Base-by-base conservation (phyloP, 2,329 filamentous ascomycete species). In the Colletotrichum incanum region DNA sequence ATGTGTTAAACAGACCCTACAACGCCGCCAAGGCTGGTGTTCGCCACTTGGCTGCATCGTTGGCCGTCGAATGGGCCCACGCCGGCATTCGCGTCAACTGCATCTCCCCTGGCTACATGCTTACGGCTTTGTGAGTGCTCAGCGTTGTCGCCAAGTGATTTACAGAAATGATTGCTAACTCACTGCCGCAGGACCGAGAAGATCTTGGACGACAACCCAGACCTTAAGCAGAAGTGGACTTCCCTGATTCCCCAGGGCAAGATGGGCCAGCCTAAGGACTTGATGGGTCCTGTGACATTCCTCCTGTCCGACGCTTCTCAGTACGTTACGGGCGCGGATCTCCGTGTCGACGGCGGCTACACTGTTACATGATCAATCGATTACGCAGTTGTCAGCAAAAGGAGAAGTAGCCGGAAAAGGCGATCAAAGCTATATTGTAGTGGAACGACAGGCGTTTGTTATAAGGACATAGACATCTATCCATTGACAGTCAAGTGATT, bases 21-120 rank as follows among this genome's bases (percentile, higher is more conserved):
- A 98, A 98, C 80, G 94, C 93, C 6, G 91, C 95, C 74, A 98
- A 98, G 84, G 96, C 96, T 45, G 96, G 94, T 14, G 93, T 98
- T 56, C 89, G 95, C 74, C 96, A 98, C 83, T 84, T 98, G 73
- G 95, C 94, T 16, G 90, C 93, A 47, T 96, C 93, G 75, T 87
- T 98, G 77, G 95, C 95, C 45, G 95, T 98, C 62, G 96, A 98
- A 83, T 98, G 96, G 96, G 95, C 96, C 0, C 88, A 92, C 76
- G 91, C 92, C 47, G 92, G 92, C 76, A 98, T 98, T 79, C 91
- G 96, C 45, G 96, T 98, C 76, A 98, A 98, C 86, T 96, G 94
- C 83, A 96, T 98, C 81, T 95, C 93, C 39, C 96, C 96, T 0
- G 96, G 96, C 55, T 98, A 98, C 84, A 98, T 98, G 96, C 86